Conservation (phyloP, 2,329 filamentous ascomycete genomes). For the Xylariaceae sp. region DNA sequence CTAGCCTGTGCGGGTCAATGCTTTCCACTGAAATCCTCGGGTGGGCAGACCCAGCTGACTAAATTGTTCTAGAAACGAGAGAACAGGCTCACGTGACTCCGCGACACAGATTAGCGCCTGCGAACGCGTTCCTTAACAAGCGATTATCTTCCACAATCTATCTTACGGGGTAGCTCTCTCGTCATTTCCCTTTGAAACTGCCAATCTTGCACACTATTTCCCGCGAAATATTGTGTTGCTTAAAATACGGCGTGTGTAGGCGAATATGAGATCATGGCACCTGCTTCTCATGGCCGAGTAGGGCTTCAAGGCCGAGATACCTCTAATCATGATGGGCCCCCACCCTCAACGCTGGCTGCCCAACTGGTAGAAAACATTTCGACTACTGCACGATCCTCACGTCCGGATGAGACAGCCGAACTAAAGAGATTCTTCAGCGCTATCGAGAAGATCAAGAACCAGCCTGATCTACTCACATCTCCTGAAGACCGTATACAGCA, state of each 20-base stretch:
- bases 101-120: conserved; percentile 11
- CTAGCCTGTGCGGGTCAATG: too few relatives aligned
- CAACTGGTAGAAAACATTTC: conserved; percentile 81
- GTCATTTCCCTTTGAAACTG: too few relatives aligned
- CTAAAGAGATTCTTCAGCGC: conserved; percentile 65
- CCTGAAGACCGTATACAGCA: conserved; percentile 65
- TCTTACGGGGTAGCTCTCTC: too few relatives aligned
- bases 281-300: conserved; percentile 26
- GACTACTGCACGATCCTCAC: conserved; percentile 56
- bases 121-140: conserved; percentile 8
- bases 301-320: conserved; percentile 17
- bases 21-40: too few relatives aligned
- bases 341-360: conserved; percentile 80
- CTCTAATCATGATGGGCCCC: conserved; percentile 31
- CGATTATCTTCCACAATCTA: too few relatives aligned
- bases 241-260: too few relatives aligned
- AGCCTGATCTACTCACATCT: conserved; percentile 52
- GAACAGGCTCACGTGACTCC: conserved; percentile 7
- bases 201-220: too few relatives aligned
- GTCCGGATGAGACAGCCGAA: conserved; percentile 65
- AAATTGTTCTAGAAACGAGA: too few relatives aligned
- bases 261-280: conserved; percentile 19
- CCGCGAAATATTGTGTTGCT: too few relatives aligned
- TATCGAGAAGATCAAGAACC: conserved; percentile 51
- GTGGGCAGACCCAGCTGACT: too few relatives aligned